phyloP scores from a whole-genome alignment of 2,329 filamentous ascomycete genomes.

The Rugonectria rugulosa region DNA sequence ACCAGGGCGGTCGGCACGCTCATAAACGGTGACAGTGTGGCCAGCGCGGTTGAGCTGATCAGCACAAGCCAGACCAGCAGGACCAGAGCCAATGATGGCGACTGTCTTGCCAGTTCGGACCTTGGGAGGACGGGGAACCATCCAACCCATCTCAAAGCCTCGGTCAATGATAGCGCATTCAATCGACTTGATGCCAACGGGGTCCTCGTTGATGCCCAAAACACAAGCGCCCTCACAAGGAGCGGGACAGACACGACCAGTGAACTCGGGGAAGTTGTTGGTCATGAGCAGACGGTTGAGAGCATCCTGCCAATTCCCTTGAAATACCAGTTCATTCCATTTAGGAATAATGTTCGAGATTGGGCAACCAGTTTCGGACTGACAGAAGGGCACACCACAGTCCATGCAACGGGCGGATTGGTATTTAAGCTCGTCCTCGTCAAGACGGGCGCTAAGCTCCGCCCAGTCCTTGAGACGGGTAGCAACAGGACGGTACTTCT shows the following conservation, averaged over 20 bases:
- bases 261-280: conserved; percentile 99
- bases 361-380: conserved; percentile 93
- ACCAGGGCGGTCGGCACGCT: conserved; percentile 88
- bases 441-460: conserved; percentile 85
- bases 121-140: conserved; percentile 82
- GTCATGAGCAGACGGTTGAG: conserved; percentile 93
- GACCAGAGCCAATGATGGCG: conserved; percentile 90
- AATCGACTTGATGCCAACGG: conserved; percentile 97
- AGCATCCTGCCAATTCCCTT: conserved; percentile 87
- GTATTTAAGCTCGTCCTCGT: conserved; percentile 95
- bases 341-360: conserved; percentile 98
- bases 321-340: conserved; percentile 85
- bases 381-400: conserved; percentile 97
- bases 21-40: conserved; percentile 88
- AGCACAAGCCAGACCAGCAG: conserved; percentile 86
- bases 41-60: conserved; percentile 95
- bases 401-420: conserved; percentile 98
- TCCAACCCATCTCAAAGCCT: conserved; percentile 98
- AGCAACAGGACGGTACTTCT: conserved; percentile 89
- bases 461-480: conserved; percentile 92
- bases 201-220: conserved; percentile 94
- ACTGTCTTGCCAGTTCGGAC: conserved; percentile 87
- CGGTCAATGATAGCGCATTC: conserved; percentile 98
- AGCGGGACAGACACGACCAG: conserved; percentile 93
- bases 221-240: conserved; percentile 97